phyloP scores from a whole-genome alignment of 768 basidiomycete genomes.

The Suillus bovinus region DNA sequence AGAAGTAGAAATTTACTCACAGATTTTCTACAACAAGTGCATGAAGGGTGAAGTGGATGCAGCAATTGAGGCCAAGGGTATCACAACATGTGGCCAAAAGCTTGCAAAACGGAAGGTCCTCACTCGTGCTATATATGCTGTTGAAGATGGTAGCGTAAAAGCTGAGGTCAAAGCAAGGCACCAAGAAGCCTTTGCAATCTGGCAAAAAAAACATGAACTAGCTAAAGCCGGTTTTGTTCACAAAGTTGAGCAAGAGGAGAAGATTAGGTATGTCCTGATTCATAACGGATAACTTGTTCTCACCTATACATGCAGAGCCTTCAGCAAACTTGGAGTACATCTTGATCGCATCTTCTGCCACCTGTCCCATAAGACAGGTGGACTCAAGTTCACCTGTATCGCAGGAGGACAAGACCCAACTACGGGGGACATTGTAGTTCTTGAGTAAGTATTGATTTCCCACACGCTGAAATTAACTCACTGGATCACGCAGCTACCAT shows the following conservation, averaged over 20 bases:
- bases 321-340: not conserved
- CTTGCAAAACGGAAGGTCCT: not conserved
- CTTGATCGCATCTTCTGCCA: not conserved
- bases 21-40: not conserved
- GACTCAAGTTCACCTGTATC: not conserved
- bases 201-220: not conserved
- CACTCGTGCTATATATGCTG: not conserved
- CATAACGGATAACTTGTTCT: not conserved
- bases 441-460: not conserved
- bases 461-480: not conserved
- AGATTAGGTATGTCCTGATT: not conserved
- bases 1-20: not conserved
- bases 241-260: not conserved
- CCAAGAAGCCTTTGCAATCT: not conserved
- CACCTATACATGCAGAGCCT: not conserved
- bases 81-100: not conserved
- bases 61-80: not conserved
- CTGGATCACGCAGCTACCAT: not conserved
- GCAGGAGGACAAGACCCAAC: conserved; percentile 4
- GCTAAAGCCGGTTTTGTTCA: not conserved
- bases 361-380: not conserved
- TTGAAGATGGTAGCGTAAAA: not conserved
- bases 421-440: not conserved
- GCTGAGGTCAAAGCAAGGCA: not conserved
- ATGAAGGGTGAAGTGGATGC: not conserved